Conservation (phyloP, 768 basidiomycete species). For the Hygrophoropsis aurantiaca region DNA sequence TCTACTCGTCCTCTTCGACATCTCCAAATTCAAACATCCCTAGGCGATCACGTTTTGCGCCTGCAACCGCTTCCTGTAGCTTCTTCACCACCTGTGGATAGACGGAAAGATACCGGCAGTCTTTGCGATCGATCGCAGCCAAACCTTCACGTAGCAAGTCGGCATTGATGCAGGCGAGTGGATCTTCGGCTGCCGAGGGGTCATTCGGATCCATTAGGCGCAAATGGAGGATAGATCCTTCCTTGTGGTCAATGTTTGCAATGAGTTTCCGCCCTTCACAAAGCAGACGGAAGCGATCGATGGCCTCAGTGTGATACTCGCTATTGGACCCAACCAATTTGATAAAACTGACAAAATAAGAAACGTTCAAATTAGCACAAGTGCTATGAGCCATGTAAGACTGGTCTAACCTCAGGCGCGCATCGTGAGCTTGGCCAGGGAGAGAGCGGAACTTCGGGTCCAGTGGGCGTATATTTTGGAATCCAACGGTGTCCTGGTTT, state of each 20-base stretch:
- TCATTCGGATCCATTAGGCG: conserved; percentile 90
- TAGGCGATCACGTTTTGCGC: conserved; percentile 71
- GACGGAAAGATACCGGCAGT: conserved; percentile 65
- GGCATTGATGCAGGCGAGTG: conserved; percentile 80
- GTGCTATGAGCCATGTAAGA: conserved; percentile 1
- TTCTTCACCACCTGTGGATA: conserved; percentile 71
- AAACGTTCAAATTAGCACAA: conserved; percentile 1
- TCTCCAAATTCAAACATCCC: conserved; percentile 95
- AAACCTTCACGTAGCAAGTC: conserved; percentile 88
- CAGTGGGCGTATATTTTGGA: conserved; percentile 82
- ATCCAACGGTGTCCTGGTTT: conserved; percentile 87
- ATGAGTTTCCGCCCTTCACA: conserved; percentile 95
- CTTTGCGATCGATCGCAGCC: conserved; percentile 76
- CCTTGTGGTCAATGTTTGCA: conserved; percentile 90
- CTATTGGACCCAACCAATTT: conserved; percentile 77
- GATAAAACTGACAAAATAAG: conserved; percentile 62
- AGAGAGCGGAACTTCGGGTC: conserved; percentile 88
- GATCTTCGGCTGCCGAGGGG: conserved; percentile 64
- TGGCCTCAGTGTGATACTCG: conserved; percentile 84
- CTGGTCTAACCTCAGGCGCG: conserved; percentile 72
- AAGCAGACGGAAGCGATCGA: conserved; percentile 81
- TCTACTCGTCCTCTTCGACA: conserved; percentile 75
- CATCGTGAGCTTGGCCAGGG: conserved; percentile 92
- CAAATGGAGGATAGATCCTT: conserved; percentile 77
- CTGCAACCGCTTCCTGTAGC: conserved; percentile 56